Base-by-base conservation (phyloP, 805 yeast species). In the Candida nemodendra region DNA sequence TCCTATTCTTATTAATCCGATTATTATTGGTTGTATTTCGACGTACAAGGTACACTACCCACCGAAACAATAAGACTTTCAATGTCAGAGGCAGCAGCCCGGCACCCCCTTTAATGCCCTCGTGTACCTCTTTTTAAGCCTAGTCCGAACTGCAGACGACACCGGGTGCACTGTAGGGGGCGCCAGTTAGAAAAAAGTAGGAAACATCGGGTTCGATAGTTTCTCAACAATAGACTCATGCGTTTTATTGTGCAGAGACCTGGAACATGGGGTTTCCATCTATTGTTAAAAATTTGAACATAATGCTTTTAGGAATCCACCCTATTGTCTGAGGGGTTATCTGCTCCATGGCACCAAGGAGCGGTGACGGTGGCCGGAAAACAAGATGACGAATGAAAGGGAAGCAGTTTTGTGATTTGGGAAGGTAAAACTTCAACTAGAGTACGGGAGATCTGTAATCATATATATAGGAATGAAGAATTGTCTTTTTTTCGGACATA, bases 101-200 rank as follows among this genome's bases (percentile, higher is more conserved):
- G 14, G 33, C 44, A 41, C 44, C 44, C 44, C 44, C 41, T 32
- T 25, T 36, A 41, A 26, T 41, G 41, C 36, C 36, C 30, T 26
- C 25, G 23, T 11, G 38, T 30, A 15, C 19, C 27, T 18, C 34
- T 27, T 25, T 30, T 18, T 27, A 16, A 8, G 3, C 14, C n/a
- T 16, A 25, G 13, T 19, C 15, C 24, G 12, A 14, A 8, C 16
- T 34, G 27, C 26, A 27, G 12, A 4, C 15, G 14, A 27, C 32
- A 34, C 30, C 9, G 24, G 11, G 9, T 8, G 9, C 24, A 8
- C 24, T 21, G 11, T 11, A 11, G 24, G 24, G 11, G 11, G 37
- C 21, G 12, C 2, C 16, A 27, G 15, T 15, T 22, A 26, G 27
- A 27, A 9, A 18, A 27, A 18, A 25, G 25, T 30, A 30, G 36